Conservation (phyloP, 192 early-diverging fungal genomes). For the Dimargaris cristalligena region DNA sequence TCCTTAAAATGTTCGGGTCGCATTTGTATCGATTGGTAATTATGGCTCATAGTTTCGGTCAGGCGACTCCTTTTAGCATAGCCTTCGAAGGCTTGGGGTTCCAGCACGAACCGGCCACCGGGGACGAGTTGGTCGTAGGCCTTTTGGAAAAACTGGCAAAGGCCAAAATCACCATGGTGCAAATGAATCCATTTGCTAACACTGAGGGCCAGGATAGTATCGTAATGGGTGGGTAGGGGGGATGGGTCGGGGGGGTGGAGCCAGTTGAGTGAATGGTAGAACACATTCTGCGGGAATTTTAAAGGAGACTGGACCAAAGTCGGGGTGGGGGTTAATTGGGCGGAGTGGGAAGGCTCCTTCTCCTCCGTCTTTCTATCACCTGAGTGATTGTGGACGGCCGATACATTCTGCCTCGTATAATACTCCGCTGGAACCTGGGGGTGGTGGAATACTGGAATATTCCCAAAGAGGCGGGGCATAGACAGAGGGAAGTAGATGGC, state of each 20-base stretch:
- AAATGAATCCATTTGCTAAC: constrained; percentile 77
- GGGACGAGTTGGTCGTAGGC: constrained; percentile 31
- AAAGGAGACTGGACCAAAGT: neutral
- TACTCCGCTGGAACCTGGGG: neutral
- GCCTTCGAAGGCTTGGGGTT: constrained; percentile 41
- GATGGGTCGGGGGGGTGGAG: constrained; percentile 4
- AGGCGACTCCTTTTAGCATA: constrained; percentile 29
- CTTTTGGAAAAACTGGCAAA: constrained; percentile 48
- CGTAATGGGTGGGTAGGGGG: neutral
- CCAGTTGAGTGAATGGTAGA: constrained; percentile 7
- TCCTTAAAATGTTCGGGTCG: constrained; percentile 22
- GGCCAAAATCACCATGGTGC: constrained; percentile 46
- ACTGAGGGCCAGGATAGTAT: constrained; percentile 15
- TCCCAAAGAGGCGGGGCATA: constrained; percentile 23
- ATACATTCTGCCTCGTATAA: too few species aligned
- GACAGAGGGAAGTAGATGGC: constrained; percentile 38
- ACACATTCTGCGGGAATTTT: neutral
- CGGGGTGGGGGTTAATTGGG: constrained; percentile 6
- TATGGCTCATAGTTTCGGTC: constrained; percentile 17
- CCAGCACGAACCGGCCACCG: constrained; percentile 50
- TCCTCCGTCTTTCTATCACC: neutral
- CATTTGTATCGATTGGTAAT: constrained; percentile 23
- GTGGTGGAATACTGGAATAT: constrained; percentile 16
- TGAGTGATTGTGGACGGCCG: neutral
- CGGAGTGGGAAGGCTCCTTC: constrained; percentile 13